phyloP scores from a whole-genome alignment of 345 rosid genomes.

The Citrus australasica region DNA sequence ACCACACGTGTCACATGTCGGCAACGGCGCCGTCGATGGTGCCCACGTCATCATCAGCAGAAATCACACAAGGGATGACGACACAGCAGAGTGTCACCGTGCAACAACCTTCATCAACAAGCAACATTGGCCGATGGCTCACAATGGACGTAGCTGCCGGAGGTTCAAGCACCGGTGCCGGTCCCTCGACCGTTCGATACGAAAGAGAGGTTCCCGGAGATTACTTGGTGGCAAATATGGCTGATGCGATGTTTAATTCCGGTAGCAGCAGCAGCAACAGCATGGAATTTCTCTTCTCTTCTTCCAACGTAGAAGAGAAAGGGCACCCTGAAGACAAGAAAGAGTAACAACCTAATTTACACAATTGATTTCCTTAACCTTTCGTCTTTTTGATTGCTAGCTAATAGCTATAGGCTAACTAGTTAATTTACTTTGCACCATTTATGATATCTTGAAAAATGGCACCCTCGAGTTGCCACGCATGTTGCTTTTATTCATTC shows the following conservation, averaged over 20 bases:
- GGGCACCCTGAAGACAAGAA: slow-evolving; percentile 31
- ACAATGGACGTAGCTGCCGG: slow-evolving; percentile 30
- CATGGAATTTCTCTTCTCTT: slow-evolving; percentile 51
- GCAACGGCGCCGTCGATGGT: slow-evolving; percentile 43
- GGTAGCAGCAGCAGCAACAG: slow-evolving; percentile 54
- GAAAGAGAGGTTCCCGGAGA: slow-evolving; percentile 28
- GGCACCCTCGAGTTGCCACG: too few relatives aligned
- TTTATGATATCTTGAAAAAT: too few relatives aligned
- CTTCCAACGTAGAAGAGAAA: slow-evolving; percentile 24
- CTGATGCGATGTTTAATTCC: slow-evolving; percentile 56
- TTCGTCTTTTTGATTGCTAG: not conserved
- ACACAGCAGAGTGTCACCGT: slow-evolving; percentile 5
- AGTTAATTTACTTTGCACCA: not conserved
- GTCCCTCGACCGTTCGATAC: slow-evolving; percentile 25
- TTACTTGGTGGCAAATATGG: slow-evolving; percentile 44
- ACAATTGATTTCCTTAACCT: not conserved
- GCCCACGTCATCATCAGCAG: not conserved
- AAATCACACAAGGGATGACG: not conserved
- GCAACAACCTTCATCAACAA: slow-evolving; percentile 3
- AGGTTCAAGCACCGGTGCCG: slow-evolving; percentile 17
- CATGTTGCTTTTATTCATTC: too few relatives aligned
- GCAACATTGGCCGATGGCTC: slow-evolving; percentile 18
- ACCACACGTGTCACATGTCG: slow-evolving; percentile 76
- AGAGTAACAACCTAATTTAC: not conserved
- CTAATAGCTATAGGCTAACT: not conserved